Percentiles rank a stretch among this genome's conserved stretches.
phyloP scores from a whole-genome alignment of 164 flowering plant genomes.

The Chimonanthus praecox region DNA sequence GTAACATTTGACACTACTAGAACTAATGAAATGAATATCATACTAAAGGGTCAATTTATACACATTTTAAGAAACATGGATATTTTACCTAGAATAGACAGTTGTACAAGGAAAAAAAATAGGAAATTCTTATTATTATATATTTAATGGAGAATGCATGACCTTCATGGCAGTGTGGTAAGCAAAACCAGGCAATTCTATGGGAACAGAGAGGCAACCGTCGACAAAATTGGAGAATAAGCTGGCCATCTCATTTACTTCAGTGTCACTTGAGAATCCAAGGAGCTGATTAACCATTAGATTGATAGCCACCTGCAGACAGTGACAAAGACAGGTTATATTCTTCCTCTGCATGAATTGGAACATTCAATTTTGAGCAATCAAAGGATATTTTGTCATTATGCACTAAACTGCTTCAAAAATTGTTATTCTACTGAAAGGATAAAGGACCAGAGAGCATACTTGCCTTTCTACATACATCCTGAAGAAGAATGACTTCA shows the following conservation, averaged over 20 bases:
- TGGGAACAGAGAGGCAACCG: conserved; percentile 84
- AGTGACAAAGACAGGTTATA: background rate
- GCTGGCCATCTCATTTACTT: conserved; percentile 59
- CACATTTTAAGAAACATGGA: no score
- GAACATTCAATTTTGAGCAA: background rate
- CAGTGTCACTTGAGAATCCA: conserved; percentile 61
- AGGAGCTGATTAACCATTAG: conserved; percentile 83
- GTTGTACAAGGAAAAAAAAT: no score
- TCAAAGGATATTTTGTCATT: background rate
- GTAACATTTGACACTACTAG: background rate
- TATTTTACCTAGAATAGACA: no score
- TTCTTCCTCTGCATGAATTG: background rate
- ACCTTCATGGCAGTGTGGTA: conserved; percentile 88
- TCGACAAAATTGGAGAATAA: conserved; percentile 80
- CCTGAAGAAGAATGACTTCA: conserved; percentile 58
- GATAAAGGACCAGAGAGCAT: background rate
- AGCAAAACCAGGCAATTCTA: conserved; percentile 65
- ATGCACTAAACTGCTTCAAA: no score
- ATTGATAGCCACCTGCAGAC: conserved; percentile 62
- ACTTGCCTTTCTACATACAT: conserved; percentile 77
- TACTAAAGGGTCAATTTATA: no score
- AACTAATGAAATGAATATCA: no score
- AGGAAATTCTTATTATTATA: no score
- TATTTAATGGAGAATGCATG: background rate
- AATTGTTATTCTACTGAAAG: no score